Percentiles rank a stretch among this genome's conserved stretches.
Conservation (phyloP, 139 green algal species). For the Chlorella sp. region DNA sequence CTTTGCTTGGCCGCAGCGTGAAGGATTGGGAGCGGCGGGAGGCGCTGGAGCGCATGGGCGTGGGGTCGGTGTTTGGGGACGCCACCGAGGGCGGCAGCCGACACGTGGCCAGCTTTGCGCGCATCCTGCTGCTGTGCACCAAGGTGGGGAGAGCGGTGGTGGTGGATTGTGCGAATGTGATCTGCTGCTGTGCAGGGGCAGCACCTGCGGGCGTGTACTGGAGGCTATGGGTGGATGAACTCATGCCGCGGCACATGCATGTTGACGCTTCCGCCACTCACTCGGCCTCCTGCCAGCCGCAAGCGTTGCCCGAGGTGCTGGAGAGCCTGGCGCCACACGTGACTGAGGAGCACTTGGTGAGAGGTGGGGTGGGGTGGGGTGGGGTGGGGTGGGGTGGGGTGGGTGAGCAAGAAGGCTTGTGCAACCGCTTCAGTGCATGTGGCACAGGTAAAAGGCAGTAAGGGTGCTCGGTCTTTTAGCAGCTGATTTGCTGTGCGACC, state of each 20-base stretch:
- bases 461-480: too few species aligned
- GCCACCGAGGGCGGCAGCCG: neutral
- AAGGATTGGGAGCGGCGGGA: conserved; percentile 32
- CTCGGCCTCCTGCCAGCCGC: conserved; percentile 77
- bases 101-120: neutral
- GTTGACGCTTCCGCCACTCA: neutral
- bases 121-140: conserved; percentile 16
- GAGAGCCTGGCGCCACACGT: conserved; percentile 47
- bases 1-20: neutral
- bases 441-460: too few species aligned
- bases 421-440: too few species aligned
- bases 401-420: too few species aligned
- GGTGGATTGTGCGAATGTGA: neutral
- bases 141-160: neutral
- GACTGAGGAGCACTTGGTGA: conserved; percentile 63
- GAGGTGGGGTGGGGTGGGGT: conserved; percentile 56
- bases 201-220: too few species aligned
- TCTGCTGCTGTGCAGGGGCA: neutral
- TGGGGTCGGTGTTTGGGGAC: conserved; percentile 27
- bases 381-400: neutral
- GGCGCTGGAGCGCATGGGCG: conserved; percentile 28
- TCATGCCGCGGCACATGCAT: neutral
- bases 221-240: too few species aligned
- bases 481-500: too few species aligned
- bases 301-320: conserved; percentile 77